Evolutionary conservation across 352 stramenopile genomes (phyloP), one percentile per base, ranked within the genome.

Genomic region (Aphanomyces stellatus): DNA sequence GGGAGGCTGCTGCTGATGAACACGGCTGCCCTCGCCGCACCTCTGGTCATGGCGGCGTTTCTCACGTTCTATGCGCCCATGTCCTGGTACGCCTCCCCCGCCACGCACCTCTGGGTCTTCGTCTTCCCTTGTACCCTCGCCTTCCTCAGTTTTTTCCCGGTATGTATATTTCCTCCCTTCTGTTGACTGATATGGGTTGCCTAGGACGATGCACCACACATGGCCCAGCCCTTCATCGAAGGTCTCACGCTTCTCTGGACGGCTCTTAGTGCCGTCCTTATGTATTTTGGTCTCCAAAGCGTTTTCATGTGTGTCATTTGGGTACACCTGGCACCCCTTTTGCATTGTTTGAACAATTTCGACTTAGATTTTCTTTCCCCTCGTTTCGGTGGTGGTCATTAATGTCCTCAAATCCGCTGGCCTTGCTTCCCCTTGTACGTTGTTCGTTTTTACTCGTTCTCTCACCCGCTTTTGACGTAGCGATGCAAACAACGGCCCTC

Each of bases 51-150:
- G 19, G 77, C 66, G 3, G 41, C 79, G 30, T 28, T 90, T 27
- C 60, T 92, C n/a, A 84, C 76, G 51, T 53, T 89, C 31, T 87
- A 85, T 59, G 79, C 81, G 0, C 83, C 83, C 4, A 65, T 92
- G 4, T 74, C 80, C 19, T 92, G 83, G 83, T 92, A 88, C 17
- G 60, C 60, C n/a, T 67, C 60, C 10, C 60, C 60, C 11, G 30
- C 34, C 4, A 67, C 60, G 30, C 60, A 33, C 17, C 30, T 49
- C 25, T 67, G 60, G 60, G 42, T 67, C 15, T 67, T 67, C 57
- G 42, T 67, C 28, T 67, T 55, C 24, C 60, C 60, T 2, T 13
- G 7, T n/a, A 27, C 28, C 1, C 40, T 31, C 1, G 60, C 34
- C 31, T 67, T 57, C 34, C 34, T 67, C 7, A 35, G 10, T 51